These are phyloP conservation scores for Pythium periplocum DNA, from an alignment of 352 stramenopile genomes.

Conservation along the genomic window DNA sequence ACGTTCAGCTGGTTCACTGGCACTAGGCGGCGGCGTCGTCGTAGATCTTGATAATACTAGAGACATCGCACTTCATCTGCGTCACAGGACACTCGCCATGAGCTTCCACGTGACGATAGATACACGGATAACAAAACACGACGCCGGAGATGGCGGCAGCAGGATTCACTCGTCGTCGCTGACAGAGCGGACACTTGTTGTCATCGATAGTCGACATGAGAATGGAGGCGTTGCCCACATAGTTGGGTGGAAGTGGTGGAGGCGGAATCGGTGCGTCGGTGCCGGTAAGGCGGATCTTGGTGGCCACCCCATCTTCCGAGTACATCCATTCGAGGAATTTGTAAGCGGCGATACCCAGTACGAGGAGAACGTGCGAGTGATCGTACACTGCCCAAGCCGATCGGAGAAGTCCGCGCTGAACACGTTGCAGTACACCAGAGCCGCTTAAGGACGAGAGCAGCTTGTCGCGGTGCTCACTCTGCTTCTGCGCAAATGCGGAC, in stretches of 20 bases:
- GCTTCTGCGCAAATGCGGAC: conserved; percentile 47
- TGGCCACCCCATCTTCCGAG: conserved; percentile 63
- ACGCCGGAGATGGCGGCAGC: conserved; percentile 67
- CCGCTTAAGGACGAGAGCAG: conserved; percentile 44
- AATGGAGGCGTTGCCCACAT: conserved; percentile 49
- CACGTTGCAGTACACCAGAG: conserved; percentile 28
- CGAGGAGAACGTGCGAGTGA: conserved; percentile 77
- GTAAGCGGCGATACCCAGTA: conserved; percentile 74
- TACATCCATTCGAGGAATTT: conserved; percentile 90
- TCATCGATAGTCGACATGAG: conserved; percentile 39
- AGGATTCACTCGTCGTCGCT: conserved; percentile 65
- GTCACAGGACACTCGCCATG: conserved; percentile 74
- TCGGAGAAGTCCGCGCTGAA: conserved; percentile 39
- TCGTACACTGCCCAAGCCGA: conserved; percentile 65
- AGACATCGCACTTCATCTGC: conserved; percentile 59
- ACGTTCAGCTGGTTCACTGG: too few relatives aligned
- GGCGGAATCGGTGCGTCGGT: conserved; percentile 57
- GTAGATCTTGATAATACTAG: conserved; percentile 77
- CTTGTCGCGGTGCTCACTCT: conserved; percentile 45
- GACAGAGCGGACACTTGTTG: conserved; percentile 61
- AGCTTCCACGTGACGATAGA: conserved; percentile 69
- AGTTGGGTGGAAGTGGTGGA: conserved; percentile 63
- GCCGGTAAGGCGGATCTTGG: conserved; percentile 48
- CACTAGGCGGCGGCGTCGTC: conserved; percentile 34
- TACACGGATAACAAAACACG: conserved; percentile 83